A percentile compares a stretch with the other conserved stretches of the same genome.
Evolutionary conservation across 2,329 filamentous ascomycete species (phyloP).

Genomic region (Neoscytalidium dimidiatum): DNA sequence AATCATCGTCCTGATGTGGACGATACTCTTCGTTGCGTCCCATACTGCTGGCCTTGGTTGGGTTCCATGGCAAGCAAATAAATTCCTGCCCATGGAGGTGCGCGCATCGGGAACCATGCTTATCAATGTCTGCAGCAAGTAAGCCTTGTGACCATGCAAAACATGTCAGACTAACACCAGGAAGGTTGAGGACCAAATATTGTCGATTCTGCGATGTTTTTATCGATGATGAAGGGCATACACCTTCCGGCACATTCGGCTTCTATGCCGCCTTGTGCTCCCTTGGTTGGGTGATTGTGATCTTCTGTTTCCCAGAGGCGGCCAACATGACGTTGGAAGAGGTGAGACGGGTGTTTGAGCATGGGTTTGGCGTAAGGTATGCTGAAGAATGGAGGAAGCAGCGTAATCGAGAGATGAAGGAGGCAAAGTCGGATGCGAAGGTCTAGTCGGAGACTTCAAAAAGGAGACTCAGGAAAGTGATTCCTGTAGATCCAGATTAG

Average conservation of each 20-base stretch:
- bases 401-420: not conserved
- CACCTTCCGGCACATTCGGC: constrained; percentile 39
- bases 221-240: constrained; percentile 42
- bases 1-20: constrained; percentile 37
- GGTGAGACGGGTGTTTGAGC: constrained; percentile 36
- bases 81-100: constrained; percentile 40
- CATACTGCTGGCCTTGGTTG: constrained; percentile 37
- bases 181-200: constrained; percentile 29
- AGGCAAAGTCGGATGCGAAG: constrained; percentile 29
- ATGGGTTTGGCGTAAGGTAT: constrained; percentile 39
- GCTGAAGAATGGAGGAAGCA: constrained; percentile 23
- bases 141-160: not conserved
- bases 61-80: constrained; percentile 39
- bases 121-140: constrained; percentile 23
- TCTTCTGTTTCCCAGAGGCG: constrained; percentile 43
- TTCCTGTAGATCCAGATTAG: no score
- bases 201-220: constrained; percentile 40
- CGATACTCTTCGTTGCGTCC: constrained; percentile 39
- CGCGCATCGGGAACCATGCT: constrained; percentile 41
- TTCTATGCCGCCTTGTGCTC: constrained; percentile 45
- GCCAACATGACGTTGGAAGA: constrained; percentile 41
- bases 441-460: not conserved
- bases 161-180: constrained; percentile 29
- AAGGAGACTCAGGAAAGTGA: no score
- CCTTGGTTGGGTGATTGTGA: constrained; percentile 40